These are phyloP conservation scores for Teratosphaeria destructans DNA, from an alignment of 2,329 filamentous ascomycete species.

Conservation along the genomic window DNA sequence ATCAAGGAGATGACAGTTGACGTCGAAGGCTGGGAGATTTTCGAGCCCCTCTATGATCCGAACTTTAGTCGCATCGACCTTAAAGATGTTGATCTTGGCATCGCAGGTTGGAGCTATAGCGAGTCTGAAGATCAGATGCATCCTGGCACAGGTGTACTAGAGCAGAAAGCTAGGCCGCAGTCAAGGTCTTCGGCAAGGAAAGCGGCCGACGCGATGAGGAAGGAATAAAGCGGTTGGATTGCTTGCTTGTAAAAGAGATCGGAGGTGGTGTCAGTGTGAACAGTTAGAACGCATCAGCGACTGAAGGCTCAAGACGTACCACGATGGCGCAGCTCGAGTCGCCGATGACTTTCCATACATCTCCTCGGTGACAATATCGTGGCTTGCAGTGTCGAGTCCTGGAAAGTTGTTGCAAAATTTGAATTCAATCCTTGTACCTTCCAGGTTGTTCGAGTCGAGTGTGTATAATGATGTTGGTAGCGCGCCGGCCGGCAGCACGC, in stretches of 20 bases:
- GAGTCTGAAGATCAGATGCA: background rate
- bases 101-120: background rate
- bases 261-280: background rate
- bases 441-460: too few species aligned
- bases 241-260: background rate
- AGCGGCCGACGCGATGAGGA: background rate
- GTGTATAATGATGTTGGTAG: too few species aligned
- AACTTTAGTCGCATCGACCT: background rate
- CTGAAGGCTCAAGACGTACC: too few species aligned
- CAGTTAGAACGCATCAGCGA: too few species aligned
- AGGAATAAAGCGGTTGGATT: background rate
- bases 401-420: too few species aligned
- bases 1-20: background rate
- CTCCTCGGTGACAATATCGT: too few species aligned
- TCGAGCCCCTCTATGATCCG: background rate
- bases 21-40: background rate
- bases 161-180: background rate
- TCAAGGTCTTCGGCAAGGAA: background rate
- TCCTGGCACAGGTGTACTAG: background rate
- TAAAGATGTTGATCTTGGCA: background rate
- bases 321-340: too few species aligned
- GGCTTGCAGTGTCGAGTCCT: too few species aligned
- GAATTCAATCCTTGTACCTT: too few species aligned
- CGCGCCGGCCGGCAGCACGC: too few species aligned
- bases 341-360: too few species aligned